These are phyloP conservation scores for Phylloporus scabripes DNA, from an alignment of 768 basidiomycete genomes.

Conservation along the genomic window DNA sequence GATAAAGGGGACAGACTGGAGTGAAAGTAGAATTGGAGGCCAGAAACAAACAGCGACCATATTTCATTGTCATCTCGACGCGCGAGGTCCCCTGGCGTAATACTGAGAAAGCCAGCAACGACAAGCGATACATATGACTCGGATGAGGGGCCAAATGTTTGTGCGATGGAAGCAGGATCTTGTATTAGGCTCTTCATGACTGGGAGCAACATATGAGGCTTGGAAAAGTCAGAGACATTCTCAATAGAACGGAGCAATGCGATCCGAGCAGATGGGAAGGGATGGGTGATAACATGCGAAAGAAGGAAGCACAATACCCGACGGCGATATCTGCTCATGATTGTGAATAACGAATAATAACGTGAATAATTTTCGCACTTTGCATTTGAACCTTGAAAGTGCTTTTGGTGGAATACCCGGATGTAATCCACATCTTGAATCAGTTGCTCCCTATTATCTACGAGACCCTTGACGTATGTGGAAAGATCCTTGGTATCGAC, in stretches of 20 bases:
- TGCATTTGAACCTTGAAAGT: constrained; percentile 40
- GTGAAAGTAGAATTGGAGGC: constrained; percentile 41
- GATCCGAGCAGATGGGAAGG: constrained; percentile 42
- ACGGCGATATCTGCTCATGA: constrained; percentile 53
- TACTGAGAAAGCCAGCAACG: constrained; percentile 48
- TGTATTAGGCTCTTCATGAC: constrained; percentile 41
- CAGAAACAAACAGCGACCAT: constrained; percentile 49
- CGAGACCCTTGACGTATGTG: constrained; percentile 51
- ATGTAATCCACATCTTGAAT: constrained; percentile 56
- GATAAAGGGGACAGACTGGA: constrained; percentile 36
- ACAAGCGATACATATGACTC: constrained; percentile 30
- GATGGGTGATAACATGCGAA: constrained; percentile 68
- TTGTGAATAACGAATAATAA: constrained; percentile 26
- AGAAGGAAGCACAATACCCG: constrained; percentile 70
- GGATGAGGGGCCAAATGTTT: constrained; percentile 37
- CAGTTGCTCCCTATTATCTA: constrained; percentile 49
- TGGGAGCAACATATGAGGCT: constrained; percentile 54
- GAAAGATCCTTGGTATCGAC: constrained; percentile 59
- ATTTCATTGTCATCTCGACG: constrained; percentile 31
- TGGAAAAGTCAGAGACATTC: constrained; percentile 37
- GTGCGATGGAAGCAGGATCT: constrained; percentile 18
- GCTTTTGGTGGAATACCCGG: constrained; percentile 53
- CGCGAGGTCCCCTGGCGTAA: constrained; percentile 42
- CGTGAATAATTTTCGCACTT: constrained; percentile 37
- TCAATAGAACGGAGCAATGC: constrained; percentile 46